Base-by-base conservation (phyloP, 2,329 filamentous ascomycete genomes). In the Trichoderma sp. region DNA sequence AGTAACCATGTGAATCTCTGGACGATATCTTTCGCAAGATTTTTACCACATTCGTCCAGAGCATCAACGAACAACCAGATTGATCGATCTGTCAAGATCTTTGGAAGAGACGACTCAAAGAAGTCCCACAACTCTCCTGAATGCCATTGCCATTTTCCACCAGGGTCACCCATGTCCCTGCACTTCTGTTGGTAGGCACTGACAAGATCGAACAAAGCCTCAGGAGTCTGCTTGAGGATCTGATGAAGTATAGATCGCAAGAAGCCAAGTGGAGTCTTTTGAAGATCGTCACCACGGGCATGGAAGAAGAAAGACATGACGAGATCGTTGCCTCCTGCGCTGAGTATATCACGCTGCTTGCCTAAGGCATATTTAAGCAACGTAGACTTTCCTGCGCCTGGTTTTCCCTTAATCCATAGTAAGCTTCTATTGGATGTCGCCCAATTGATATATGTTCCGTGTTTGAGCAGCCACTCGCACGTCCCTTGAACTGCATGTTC, bases 401-500 rank as follows among this genome's bases (percentile, higher is more conserved):
- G 81, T 30, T 83, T 81, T 2, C 82, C 82, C 63, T 80, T 81
- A 43, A 84, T 79, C 80, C 80, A 83, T 4, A 82, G 78, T 0
- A 82, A 6, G 4, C 73, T 76, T n/a, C 23, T 58, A 8, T 75
- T 15, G 0, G 32, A 1, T 0, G 6, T 3, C 4, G 68, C 32
- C 80, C 80, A 82, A 9, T 6, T 65, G 6, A 12, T 71, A 39
- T 76, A 81, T 0, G 53, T 68, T 2, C 70, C 7, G 39, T 82
- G 74, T 58, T 66, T 5, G 50, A 74, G 70, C 3, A 83, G 72
- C 81, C 81, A 82, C n/a, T 74, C 39, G 69, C 78, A 83, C 2
- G 81, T 82, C 1, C 78, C 73, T 11, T 62, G 13, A 13, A 72
- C 68, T 2, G 77, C 75, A 3, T 28, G 8, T 5, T 75, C 73